Conservation (phyloP, 2,329 filamentous ascomycete genomes). For the Coniochaeta sp. region DNA sequence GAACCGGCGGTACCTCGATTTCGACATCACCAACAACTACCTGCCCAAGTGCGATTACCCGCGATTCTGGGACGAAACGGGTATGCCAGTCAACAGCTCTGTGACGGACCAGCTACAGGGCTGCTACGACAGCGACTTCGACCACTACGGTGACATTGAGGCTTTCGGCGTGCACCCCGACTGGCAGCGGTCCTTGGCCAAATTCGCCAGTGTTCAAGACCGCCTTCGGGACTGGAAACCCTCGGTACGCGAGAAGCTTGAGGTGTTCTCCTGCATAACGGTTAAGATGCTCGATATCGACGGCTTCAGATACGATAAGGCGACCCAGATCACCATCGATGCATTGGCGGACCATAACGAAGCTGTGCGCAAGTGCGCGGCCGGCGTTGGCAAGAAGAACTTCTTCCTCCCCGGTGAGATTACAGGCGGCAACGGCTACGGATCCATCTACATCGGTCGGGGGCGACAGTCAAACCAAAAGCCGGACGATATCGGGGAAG, state of each 20-base stretch:
- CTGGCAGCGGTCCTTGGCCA: conserved; percentile 57
- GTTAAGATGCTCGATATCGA: conserved; percentile 59
- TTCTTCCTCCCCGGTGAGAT: conserved; percentile 61
- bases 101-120: conserved; percentile 39
- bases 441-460: conserved; percentile 54
- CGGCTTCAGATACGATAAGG: conserved; percentile 62
- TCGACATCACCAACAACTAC: conserved; percentile 42
- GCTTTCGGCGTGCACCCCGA: conserved; percentile 58
- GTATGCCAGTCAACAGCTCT: conserved; percentile 38
- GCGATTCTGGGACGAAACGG: conserved; percentile 54
- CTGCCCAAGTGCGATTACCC: conserved; percentile 50
- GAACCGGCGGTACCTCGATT: conserved; percentile 49
- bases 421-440: conserved; percentile 53
- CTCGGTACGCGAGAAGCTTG: conserved; percentile 48
- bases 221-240: conserved; percentile 58
- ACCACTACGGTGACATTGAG: conserved; percentile 56
- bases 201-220: conserved; percentile 62
- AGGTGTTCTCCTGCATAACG: conserved; percentile 56
- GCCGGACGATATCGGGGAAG: conserved; percentile 37
- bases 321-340: conserved; percentile 56
- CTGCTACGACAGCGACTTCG: conserved; percentile 58
- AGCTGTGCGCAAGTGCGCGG: conserved; percentile 50
- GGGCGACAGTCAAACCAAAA: conserved; percentile 49
- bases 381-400: conserved; percentile 50
- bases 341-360: conserved; percentile 51